Conservation (phyloP, 2,329 filamentous ascomycete species). For the Sordariomycetes sp. region DNA sequence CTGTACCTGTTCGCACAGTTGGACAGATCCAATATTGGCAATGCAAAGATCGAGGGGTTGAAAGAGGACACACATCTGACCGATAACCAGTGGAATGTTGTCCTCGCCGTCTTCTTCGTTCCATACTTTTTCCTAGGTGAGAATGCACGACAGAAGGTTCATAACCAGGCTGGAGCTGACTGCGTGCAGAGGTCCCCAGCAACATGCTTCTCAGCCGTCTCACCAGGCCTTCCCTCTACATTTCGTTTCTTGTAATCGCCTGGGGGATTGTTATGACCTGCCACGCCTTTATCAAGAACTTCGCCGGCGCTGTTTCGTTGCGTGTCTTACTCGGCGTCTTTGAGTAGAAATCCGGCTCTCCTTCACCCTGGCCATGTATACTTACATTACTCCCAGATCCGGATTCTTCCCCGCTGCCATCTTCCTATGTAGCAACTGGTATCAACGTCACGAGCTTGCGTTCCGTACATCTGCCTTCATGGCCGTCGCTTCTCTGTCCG, state of each 20-base stretch:
- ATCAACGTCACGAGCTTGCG: conserved; percentile 17
- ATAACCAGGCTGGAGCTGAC: background rate
- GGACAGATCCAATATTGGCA: conserved; percentile 57
- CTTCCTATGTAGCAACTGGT: conserved; percentile 19
- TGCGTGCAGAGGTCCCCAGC: conserved; percentile 29
- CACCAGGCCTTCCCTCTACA: conserved; percentile 19
- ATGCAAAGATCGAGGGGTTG: conserved; percentile 55
- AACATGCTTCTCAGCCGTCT: conserved; percentile 24
- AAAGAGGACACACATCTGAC: conserved; percentile 47
- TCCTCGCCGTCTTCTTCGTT: conserved; percentile 38
- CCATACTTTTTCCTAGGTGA: background rate
- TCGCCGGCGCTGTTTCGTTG: conserved; percentile 32
- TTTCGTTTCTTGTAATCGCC: conserved; percentile 20
- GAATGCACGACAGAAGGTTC: background rate
- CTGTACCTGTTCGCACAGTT: conserved; percentile 63
- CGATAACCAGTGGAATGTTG: conserved; percentile 60
- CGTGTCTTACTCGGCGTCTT: conserved; percentile 30
- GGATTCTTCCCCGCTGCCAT: conserved; percentile 21
- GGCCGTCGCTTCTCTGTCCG: conserved; percentile 22
- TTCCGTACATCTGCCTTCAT: conserved; percentile 23
- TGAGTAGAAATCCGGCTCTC: conserved; percentile 20
- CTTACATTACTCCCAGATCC: conserved; percentile 6
- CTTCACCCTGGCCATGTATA: background rate
- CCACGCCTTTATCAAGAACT: conserved; percentile 35
- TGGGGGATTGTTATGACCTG: conserved; percentile 35